Percentiles rank a stretch among this genome's conserved stretches.
Conservation (phyloP, 345 rosid species). For the Lenwebbia sp. region DNA sequence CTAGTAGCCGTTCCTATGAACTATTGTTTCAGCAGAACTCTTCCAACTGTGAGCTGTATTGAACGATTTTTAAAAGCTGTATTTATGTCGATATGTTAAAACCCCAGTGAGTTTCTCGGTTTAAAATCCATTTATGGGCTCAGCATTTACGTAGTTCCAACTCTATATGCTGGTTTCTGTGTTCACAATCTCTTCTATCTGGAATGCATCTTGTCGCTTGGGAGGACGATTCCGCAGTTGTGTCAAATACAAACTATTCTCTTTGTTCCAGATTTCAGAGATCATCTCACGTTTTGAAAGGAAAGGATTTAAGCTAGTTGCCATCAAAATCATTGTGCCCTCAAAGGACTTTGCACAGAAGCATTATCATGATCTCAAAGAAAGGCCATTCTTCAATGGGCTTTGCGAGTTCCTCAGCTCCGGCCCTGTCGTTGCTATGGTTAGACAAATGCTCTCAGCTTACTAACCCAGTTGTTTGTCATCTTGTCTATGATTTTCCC, state of each 20-base stretch:
- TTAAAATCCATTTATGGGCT: neutral
- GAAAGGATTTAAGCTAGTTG: conserved; percentile 97
- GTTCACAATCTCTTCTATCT: neutral
- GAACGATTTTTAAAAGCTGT: neutral
- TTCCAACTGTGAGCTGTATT: neutral
- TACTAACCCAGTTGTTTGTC: neutral
- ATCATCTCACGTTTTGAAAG: conserved; percentile 91
- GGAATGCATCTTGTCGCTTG: neutral
- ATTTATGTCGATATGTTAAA: neutral
- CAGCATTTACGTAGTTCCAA: neutral
- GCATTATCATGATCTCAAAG: conserved; percentile 90
- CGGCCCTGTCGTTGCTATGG: conserved; percentile 98
- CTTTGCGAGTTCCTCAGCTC: conserved; percentile 97
- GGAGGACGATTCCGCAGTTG: neutral
- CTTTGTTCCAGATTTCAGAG: conserved; percentile 54
- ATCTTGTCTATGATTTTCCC: neutral
- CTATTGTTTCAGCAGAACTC: neutral
- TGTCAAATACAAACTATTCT: neutral
- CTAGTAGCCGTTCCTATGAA: neutral
- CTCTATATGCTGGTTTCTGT: neutral
- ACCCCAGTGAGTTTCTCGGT: neutral
- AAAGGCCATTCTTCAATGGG: conserved; percentile 91
- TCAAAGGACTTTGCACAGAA: conserved; percentile 80
- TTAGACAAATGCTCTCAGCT: conserved; percentile 9
- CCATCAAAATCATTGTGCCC: conserved; percentile 65